Base-by-base conservation (phyloP, 805 yeast genomes). In the Pichia deserticola region DNA sequence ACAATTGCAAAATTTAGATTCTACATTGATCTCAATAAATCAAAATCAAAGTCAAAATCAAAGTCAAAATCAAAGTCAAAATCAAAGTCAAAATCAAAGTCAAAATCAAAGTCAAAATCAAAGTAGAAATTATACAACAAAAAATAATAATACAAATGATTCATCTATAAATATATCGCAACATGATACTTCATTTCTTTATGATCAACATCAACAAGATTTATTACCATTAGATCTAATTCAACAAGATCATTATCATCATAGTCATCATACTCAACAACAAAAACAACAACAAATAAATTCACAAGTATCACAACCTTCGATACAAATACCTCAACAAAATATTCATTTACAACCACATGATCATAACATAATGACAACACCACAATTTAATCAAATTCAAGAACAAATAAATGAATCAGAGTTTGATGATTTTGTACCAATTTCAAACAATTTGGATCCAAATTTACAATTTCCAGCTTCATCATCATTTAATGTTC, bases 371-470 rank as follows among this genome's bases (percentile, higher is more conserved):
- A 20, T 42, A 15, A 15, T 25, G 5, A 40, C 48, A 32, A 42
- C 40, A 36, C 44, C 49, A 5, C 45, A 51, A 33, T 55, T 50
- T 42, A 39, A 42, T n/a, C 39, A 46, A 36, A 25, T 33, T 12
- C 30, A 40, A n/a, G 37, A 38, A 36, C 27, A 30, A 25, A 35
- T 32, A 28, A 35, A 44, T 29, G 47, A 44, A 44, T 41, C 49
- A 9, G 63, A 58, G 11, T 53, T 59, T 39, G 42, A 58, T 39
- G 67, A 63, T 41, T 62, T 63, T 50, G 66, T 61, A 13, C 66
- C 67, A 15, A 54, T 58, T 13, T 57, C 67, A n/a, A 42, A 53
- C 12, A 54, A 60, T 44, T 12, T 42, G 12, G 63, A 61, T 48
- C 58, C 63, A 5, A 51, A 55, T 42, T 47, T 64, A 45, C 64